Evolutionary conservation across 2,329 filamentous ascomycete species (phyloP).

Genomic region (Fusarium buharicum): DNA sequence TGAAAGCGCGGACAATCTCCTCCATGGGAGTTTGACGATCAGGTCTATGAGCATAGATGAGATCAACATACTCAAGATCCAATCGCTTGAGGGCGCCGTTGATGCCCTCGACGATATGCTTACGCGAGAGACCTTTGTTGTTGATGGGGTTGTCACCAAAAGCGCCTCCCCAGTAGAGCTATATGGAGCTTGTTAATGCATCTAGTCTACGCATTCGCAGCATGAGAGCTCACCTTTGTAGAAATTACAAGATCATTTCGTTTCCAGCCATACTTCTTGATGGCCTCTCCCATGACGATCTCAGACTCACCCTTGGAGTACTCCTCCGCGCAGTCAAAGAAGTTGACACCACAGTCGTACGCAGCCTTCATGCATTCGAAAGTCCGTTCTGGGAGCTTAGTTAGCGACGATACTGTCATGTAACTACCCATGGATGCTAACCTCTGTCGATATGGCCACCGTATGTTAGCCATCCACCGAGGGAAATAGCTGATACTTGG

Average conservation of each 20-base stretch:
- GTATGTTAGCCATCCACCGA: slow-evolving; percentile 79
- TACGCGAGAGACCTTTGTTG: slow-evolving; percentile 73
- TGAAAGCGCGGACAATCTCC: slow-evolving; percentile 76
- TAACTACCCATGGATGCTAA: slow-evolving; percentile 47
- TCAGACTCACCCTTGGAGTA: slow-evolving; percentile 71
- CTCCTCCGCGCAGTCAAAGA: slow-evolving; percentile 69
- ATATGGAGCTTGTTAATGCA: slow-evolving; percentile 43
- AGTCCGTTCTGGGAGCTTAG: slow-evolving; percentile 52
- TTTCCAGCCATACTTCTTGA: slow-evolving; percentile 70
- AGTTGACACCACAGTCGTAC: slow-evolving; percentile 69
- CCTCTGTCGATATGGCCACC: slow-evolving; percentile 77
- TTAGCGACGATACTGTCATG: slow-evolving; percentile 8
- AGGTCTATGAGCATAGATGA: slow-evolving; percentile 75
- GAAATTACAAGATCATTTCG: slow-evolving; percentile 69
- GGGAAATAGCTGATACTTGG: slow-evolving; percentile 77
- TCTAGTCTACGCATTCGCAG: neutral
- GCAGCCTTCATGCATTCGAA: slow-evolving; percentile 71
- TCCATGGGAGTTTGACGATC: slow-evolving; percentile 76
- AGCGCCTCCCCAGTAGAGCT: slow-evolving; percentile 72
- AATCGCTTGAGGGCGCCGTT: slow-evolving; percentile 68
- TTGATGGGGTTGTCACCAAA: slow-evolving; percentile 72
- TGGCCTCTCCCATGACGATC: slow-evolving; percentile 69
- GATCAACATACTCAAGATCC: slow-evolving; percentile 70
- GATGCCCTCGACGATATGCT: slow-evolving; percentile 76
- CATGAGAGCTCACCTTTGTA: slow-evolving; percentile 60